Percentiles rank a stretch among this genome's conserved stretches.
phyloP scores from a whole-genome alignment of 2,329 filamentous ascomycete species.

The Aspergillus candidus region DNA sequence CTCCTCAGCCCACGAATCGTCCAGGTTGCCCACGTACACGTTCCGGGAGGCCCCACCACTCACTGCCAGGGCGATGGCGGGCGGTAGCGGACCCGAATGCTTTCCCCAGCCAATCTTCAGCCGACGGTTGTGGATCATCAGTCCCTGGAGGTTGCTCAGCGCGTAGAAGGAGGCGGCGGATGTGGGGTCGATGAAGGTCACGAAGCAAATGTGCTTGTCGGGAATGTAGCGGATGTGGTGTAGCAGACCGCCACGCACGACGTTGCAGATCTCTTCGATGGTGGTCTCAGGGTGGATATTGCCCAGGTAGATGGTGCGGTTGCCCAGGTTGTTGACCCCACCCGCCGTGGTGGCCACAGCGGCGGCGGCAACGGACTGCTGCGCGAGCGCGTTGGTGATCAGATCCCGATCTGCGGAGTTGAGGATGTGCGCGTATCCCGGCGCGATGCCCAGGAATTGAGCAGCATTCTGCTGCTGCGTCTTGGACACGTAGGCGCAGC shows the following conservation, averaged over 20 bases:
- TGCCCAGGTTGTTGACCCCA: slow-evolving; percentile 94
- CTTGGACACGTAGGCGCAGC: slow-evolving; percentile 97
- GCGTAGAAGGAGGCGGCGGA: slow-evolving; percentile 97
- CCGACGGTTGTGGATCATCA: slow-evolving; percentile 98
- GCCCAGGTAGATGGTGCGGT: slow-evolving; percentile 93
- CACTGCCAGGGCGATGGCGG: slow-evolving; percentile 90
- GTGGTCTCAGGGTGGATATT: slow-evolving; percentile 99
- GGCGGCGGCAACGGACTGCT: slow-evolving; percentile 94
- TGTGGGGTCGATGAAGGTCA: slow-evolving; percentile 98
- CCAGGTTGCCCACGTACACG: slow-evolving; percentile 95
- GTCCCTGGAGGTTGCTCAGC: slow-evolving; percentile 88
- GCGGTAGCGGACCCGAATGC: slow-evolving; percentile 91
- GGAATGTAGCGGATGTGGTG: slow-evolving; percentile 99
- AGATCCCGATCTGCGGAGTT: slow-evolving; percentile 94
- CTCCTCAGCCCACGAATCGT: slow-evolving; percentile 96
- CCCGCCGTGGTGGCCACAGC: slow-evolving; percentile 95
- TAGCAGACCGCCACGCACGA: slow-evolving; percentile 87
- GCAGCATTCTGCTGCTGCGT: slow-evolving; percentile 99
- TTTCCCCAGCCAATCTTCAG: slow-evolving; percentile 99
- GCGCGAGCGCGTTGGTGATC: slow-evolving; percentile 91
- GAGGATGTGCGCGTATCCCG: slow-evolving; percentile 91
- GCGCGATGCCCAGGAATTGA: slow-evolving; percentile 94
- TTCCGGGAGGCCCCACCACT: slow-evolving; percentile 97
- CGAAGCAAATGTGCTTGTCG: slow-evolving; percentile 99
- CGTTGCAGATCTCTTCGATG: slow-evolving; percentile 99